phyloP scores from a whole-genome alignment of 768 basidiomycete species.

The Podaxis sp. region DNA sequence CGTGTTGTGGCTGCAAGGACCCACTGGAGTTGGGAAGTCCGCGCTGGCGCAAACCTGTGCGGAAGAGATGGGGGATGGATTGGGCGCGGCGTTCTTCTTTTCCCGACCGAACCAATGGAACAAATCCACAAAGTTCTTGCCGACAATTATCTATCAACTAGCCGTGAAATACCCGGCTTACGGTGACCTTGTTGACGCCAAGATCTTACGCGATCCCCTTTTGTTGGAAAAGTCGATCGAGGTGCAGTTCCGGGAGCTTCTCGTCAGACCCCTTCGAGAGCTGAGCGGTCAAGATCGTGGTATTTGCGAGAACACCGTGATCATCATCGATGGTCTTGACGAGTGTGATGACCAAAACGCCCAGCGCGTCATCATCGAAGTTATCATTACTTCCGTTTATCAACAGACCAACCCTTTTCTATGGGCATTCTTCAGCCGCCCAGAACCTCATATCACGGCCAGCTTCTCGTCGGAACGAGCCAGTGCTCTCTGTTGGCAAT shows the following conservation, averaged over 20 bases:
- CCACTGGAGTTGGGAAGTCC: background rate
- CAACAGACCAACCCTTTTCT: slow-evolving; percentile 15
- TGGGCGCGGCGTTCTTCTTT: background rate
- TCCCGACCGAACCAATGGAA: background rate
- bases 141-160: background rate
- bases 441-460: slow-evolving; percentile 23
- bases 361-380: slow-evolving; percentile 18
- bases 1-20: background rate
- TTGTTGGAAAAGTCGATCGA: background rate
- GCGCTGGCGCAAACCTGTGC: background rate
- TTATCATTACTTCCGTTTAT: slow-evolving; percentile 1
- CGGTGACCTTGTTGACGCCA: background rate
- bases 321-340: slow-evolving; percentile 27
- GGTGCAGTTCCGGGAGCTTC: background rate
- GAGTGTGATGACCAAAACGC: slow-evolving; percentile 19
- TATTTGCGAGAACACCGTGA: background rate
- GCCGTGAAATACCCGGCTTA: background rate
- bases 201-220: background rate
- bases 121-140: background rate
- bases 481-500: background rate
- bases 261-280: background rate
- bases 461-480: slow-evolving; percentile 8
- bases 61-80: background rate
- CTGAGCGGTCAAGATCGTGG: too few species aligned
- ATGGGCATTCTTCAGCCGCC: slow-evolving; percentile 26